A percentile compares a stretch with the other conserved stretches of the same genome.
phyloP scores from a whole-genome alignment of 768 basidiomycete genomes.

The Asterophora parasitica region DNA sequence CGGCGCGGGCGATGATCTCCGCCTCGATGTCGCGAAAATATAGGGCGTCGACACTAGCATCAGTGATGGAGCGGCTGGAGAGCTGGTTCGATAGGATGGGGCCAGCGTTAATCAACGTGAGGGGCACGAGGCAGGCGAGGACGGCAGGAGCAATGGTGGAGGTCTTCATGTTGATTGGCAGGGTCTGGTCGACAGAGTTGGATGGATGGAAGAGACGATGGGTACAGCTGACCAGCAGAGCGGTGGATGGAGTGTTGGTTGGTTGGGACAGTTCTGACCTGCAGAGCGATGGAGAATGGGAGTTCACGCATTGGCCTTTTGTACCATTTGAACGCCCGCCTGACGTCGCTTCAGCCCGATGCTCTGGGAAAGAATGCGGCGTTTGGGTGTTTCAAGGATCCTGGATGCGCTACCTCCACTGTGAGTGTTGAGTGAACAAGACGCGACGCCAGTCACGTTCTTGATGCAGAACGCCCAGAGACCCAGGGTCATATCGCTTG shows the following conservation, averaged over 20 bases:
- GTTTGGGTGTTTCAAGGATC: no score
- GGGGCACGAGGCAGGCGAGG: constrained; percentile 8
- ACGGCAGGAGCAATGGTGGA: constrained; percentile 7
- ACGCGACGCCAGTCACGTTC: no score
- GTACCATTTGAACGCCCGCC: no score
- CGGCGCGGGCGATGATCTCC: no score
- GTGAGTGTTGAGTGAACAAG: no score
- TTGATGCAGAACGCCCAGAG: no score
- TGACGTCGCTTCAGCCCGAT: no score
- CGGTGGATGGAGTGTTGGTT: no score
- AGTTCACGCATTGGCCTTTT: neutral
- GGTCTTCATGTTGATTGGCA: neutral
- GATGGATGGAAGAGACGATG: no score
- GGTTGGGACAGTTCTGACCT: constrained; percentile 3
- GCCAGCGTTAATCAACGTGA: neutral
- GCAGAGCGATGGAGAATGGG: constrained; percentile 2
- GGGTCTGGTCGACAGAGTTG: neutral
- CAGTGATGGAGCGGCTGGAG: neutral
- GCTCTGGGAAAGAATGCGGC: no score
- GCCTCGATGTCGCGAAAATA: constrained; percentile 8
- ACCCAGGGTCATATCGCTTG: no score
- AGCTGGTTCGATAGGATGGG: constrained; percentile 1
- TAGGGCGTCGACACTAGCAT: neutral
- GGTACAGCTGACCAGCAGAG: neutral
- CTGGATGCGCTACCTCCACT: no score